Evolutionary conservation across 2,329 filamentous ascomycete genomes (phyloP), one percentile per base, ranked within the genome.

Genomic region (Tympanopsis confertula): DNA sequence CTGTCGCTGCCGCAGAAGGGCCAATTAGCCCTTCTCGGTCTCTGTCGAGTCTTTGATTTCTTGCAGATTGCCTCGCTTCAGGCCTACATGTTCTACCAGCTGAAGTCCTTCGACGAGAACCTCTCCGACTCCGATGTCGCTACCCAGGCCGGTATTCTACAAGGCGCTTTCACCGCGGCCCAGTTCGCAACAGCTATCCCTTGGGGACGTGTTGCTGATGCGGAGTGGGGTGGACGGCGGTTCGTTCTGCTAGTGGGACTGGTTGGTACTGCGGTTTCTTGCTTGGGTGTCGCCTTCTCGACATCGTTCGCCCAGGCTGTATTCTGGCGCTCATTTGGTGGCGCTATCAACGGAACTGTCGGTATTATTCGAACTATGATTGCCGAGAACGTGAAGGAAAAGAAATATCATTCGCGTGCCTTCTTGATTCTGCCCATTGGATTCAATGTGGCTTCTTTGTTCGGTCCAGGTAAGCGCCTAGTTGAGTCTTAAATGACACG

Each of bases 81-180:
- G 49, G 71, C 77, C 30, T 87, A 86, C 53, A 71, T 87, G 52
- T 86, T 82, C 58, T 86, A 83, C 56, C 80, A 85, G 55, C 70
- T 86, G 13, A 76, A 74, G 46, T 78, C 74, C 3, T 82, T 86
- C 51, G 55, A 63, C 42, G 68, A 68, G 2, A 71, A 67, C 0
- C 53, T 71, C 13, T 62, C 68, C 13, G 66, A 72, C 39, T 53
- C 65, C 18, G 55, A 62, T 35, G 79, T 86, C 40, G 74, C 82
- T 0, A 68, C 68, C 4, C 81, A 85, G 50, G 81, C 78, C 0
- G 82, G 82, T 19, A 62, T 86, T 15, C 60, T 86, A 19, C 77
- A 82, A 39, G 82, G 76, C 13, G 74, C 75, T 19, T 87, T 86
- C 50, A 83, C 82, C 0, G 77, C 76, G 4, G 78, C 79, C 0